Base-by-base conservation (phyloP, 805 yeast genomes). In the Clavispora asparagi region DNA sequence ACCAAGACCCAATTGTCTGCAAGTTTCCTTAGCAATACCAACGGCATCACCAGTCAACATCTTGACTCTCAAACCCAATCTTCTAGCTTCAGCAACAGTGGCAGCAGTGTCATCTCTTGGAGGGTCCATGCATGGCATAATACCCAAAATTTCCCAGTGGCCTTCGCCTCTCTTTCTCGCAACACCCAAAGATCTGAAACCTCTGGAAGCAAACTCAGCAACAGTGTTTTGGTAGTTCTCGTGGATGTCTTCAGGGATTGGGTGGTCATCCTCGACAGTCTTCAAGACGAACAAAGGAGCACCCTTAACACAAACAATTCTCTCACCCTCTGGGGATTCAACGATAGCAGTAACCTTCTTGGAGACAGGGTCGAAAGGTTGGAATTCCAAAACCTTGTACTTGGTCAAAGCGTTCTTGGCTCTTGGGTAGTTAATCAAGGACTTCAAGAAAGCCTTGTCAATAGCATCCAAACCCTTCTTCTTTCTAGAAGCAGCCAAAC, bases 21-120 rank as follows among this genome's bases (percentile, higher is more conserved):
- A 88, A 70, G 97, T 90, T 79, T 90, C 97, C 82, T 89, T 87
- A 65, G 97, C 97, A 76, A 90, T 90, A 82, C 96, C 97, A 67
- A 90, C 96, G 72, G 97, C 97, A 78, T 90, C 97, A 83, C 97
- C 97, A 76, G 97, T 90, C 72, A 90, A 83, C 97, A 90, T 90
- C 85, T 90, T 90, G 62, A 90, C 94, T 76, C 94, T 84, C 68
- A 90, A 81, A 82, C 97, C 97, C 66, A 90, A 82, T 59, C 76
- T 65, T 77, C 86, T 83, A 62, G 97, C 97, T 77, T 90, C 97
- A 72, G 78, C 71, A 68, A 90, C 94, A 68, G 97, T 90, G 66
- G 83, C 82, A 64, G 95, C 96, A 78, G 97, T 90, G 74, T 90
- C 97, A 76, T 90, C 95, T 83, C 97, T 87, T 76, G 97, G 97